Evolutionary conservation across 2,329 filamentous ascomycete genomes (phyloP), one percentile per base, ranked within the genome.

Genomic region (Colletotrichum sublineola): DNA sequence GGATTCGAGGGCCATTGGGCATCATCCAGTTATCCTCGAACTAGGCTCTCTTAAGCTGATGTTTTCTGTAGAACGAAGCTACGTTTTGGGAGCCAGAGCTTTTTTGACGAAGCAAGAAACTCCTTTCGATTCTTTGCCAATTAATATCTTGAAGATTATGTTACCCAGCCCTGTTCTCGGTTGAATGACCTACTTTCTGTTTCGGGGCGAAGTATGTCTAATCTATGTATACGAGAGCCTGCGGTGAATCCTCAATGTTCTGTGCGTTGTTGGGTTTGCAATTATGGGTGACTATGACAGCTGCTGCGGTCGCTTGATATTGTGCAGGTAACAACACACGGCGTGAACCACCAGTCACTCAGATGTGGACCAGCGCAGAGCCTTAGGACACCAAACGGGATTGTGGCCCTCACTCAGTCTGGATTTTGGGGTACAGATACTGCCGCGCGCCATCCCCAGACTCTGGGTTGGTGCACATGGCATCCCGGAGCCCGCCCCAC

Each of bases 391-490:
- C 1, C 9, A 14, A 36, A 36, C 18, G 9, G 33, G 9, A 44
- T 20, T 20, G 42, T 44, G 42, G 42, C 8, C 15, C 20, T 9
- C 18, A 20, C 20, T 9, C 18, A 20, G 12, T 31, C n/a, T 38
- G 46, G 44, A 24, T 5, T 38, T 62, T 33, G 20, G 20, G 15
- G 11, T 14, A 15, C 12, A 20, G 33, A 15, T 52, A 20, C 24
- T 38, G 44, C 44, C 38, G 46, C 46, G 38, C 14, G 52, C 15
- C 24, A 18, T 20, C 36, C 44, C 44, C 64, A 18, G 63, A 61
- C 60, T 31, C 57, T 58, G 57, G 50, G 29, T 55, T 24, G 63
- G n/a, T 65, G 46, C 50, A 71, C 58, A 53, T 36, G 14, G 12
- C 38, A 53, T 62, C 42, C 24, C 67, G 53, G 52, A 40, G 20